Evolutionary conservation across 257 asterid species (phyloP), one percentile per base, ranked within the genome.

Genomic region (Nicotiana attenuata): DNA sequence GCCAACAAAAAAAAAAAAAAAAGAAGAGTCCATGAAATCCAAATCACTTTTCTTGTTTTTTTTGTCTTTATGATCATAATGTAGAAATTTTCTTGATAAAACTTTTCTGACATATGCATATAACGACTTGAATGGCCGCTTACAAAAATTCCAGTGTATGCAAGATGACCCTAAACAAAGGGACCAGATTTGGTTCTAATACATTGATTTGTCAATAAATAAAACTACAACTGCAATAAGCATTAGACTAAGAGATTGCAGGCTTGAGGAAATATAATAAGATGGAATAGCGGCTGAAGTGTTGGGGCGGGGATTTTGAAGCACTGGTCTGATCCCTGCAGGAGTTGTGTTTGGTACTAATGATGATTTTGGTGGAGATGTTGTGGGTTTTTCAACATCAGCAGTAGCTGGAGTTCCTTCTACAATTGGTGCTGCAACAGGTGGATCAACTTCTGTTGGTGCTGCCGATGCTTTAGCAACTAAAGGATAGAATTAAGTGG

Each of bases 331-430:
- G 65, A 88, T 84, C 69, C 91, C 89, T 8, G 77, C 38, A 22
- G 91, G 88, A 86, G 87, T 88, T 59, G 87, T 88, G 76, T 77
- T 83, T 16, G 95, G 94, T 35, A 87, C 87, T 79, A 83, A 83
- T 15, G 88, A 52, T 45, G 78, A 78, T 73, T 59, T 76, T 5
- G 94, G 89, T 16, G 93, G 83, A 38, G 93, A 28, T 33, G 88
- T 85, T 7, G 91, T 90, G 0, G 88, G 81, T 33, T 64, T 57
- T 7, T 80, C 89, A 19, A 59, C 17, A 28, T 65, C 14, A 79
- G n/a, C 22, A 61, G 47, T 26, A 41, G 50, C 50, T 2, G 35
- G 29, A 29, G 24, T 24, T 14, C 24, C 79, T 22, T 81, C 84
- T 20, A 35, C 29, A 2, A 84, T 71, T 17, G 90, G 80, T 24